Conservation (phyloP, 2,329 filamentous ascomycete species). For the Trichoderma sp. region DNA sequence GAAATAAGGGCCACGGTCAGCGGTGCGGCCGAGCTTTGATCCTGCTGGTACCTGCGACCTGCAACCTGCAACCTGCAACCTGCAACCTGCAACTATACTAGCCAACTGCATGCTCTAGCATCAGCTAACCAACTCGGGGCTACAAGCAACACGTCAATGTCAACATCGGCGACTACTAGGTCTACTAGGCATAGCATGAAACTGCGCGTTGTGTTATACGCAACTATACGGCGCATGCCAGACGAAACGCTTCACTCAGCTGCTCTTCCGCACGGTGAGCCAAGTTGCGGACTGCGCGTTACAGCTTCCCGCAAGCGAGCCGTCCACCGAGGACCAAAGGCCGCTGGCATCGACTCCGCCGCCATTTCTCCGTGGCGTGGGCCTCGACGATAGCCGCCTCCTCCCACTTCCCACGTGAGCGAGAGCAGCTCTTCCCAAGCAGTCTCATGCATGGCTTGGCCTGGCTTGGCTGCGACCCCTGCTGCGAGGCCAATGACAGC, state of each 20-base stretch:
- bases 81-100: background rate
- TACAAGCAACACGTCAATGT: background rate
- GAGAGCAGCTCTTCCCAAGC: background rate
- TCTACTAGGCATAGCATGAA: background rate
- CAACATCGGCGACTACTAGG: background rate
- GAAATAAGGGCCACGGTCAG: background rate
- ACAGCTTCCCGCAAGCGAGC: background rate
- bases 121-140: background rate
- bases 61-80: background rate
- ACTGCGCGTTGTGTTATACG: background rate
- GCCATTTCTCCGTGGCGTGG: background rate
- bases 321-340: background rate
- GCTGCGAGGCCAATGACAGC: slow-evolving; percentile 2
- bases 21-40: background rate
- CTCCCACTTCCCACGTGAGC: slow-evolving; percentile 21
- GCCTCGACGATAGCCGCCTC: background rate
- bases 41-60: background rate
- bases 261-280: background rate
- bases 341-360: background rate
- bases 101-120: background rate
- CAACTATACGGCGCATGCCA: background rate
- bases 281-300: background rate
- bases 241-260: background rate
- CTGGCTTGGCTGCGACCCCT: slow-evolving; percentile 3
- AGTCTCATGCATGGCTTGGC: slow-evolving; percentile 3